Evolutionary conservation across 441 rosid species (phyloP).

Genomic region (Jatropha podagrica): DNA sequence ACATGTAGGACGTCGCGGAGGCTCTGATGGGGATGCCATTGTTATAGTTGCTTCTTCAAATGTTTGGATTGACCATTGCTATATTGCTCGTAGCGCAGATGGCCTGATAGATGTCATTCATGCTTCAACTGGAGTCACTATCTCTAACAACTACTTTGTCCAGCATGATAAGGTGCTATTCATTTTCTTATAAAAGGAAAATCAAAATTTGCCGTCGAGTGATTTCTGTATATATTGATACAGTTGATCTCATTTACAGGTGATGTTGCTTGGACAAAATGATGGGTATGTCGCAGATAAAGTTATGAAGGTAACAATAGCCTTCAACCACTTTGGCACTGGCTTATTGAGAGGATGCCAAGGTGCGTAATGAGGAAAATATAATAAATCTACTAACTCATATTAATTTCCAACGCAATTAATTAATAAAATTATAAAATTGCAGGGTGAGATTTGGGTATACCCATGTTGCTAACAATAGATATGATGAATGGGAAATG

Average conservation of each 20-base stretch:
- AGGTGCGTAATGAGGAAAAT: conserved; percentile 35
- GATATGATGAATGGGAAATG: conserved; percentile 94
- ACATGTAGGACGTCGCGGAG: conserved; percentile 67
- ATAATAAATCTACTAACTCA: not conserved
- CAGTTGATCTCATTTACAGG: conserved; percentile 36
- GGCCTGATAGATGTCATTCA: conserved; percentile 84
- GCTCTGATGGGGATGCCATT: conserved; percentile 82
- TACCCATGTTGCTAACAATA: conserved; percentile 88
- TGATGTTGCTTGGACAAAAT: conserved; percentile 70
- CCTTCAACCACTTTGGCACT: conserved; percentile 63
- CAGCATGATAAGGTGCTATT: conserved; percentile 71
- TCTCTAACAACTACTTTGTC: conserved; percentile 76
- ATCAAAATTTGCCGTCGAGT: not conserved
- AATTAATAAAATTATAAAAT: too few species aligned
- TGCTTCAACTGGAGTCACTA: conserved; percentile 82
- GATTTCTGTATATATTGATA: not conserved
- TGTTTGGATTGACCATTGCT: conserved; percentile 89
- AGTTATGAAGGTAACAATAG: conserved; percentile 68
- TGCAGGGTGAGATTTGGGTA: conserved; percentile 87
- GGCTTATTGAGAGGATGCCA: conserved; percentile 85
- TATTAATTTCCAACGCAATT: too few species aligned
- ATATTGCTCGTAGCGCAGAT: conserved; percentile 70
- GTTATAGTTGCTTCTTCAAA: conserved; percentile 74
- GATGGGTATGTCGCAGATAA: conserved; percentile 52
- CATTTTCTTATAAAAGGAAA: not conserved